Evolutionary conservation across 495 filamentous ascomycete species (phyloP).

Genomic region (Penicillium daleae): DNA sequence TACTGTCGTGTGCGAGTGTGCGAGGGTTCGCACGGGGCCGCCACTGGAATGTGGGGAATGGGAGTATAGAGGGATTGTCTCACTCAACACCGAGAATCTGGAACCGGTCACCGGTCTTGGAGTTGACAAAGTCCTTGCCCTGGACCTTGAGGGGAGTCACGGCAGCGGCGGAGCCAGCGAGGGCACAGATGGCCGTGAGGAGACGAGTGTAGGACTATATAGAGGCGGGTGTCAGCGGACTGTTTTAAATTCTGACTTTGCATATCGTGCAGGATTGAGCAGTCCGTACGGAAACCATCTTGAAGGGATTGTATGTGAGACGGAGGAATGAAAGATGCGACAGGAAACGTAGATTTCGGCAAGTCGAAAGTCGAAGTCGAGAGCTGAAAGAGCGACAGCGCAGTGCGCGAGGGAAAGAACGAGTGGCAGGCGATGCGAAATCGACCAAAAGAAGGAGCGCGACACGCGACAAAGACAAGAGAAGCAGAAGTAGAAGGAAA

Average conservation of each 20-base stretch:
- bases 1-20: background rate
- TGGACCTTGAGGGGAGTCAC: conserved; percentile 73
- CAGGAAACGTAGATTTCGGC: background rate
- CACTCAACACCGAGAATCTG: conserved; percentile 87
- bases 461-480: conserved; percentile 4
- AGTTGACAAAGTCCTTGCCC: conserved; percentile 83
- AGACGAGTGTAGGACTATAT: conserved; percentile 34
- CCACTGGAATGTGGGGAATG: background rate
- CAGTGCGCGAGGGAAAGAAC: conserved; percentile 30
- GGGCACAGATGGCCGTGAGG: conserved; percentile 45
- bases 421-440: conserved; percentile 23
- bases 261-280: background rate
- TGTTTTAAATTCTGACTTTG: background rate
- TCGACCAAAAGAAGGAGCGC: conserved; percentile 13
- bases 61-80: too few relatives aligned
- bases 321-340: conserved; percentile 8
- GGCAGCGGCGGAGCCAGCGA: conserved; percentile 60
- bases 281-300: conserved; percentile 29
- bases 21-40: background rate
- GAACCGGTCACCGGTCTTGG: conserved; percentile 75
- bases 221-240: background rate
- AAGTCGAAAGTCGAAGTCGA: background rate
- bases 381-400: conserved; percentile 26
- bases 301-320: conserved; percentile 12
- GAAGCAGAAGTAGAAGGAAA: background rate